phyloP scores from a whole-genome alignment of 83 land plant species.

The Diphasiastrum complanatum region DNA sequence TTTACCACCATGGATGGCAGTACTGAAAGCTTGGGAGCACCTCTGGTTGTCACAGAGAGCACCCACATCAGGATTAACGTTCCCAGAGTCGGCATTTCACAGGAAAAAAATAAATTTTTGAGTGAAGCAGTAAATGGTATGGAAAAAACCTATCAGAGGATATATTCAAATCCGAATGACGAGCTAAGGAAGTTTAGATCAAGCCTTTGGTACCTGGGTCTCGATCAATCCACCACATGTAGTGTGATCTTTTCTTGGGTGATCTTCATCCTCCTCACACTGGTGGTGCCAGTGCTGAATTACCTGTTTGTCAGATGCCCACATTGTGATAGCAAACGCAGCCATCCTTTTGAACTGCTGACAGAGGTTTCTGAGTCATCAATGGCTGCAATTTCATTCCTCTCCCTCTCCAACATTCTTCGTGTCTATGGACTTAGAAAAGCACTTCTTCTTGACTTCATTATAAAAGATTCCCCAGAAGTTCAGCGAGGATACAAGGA shows the following conservation, averaged over 20 bases:
- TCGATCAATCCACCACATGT: constrained; percentile 63
- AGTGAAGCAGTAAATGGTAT: no score
- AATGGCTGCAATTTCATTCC: constrained; percentile 54
- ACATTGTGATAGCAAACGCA: constrained; percentile 35
- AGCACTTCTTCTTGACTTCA: constrained; percentile 71
- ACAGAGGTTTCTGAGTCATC: constrained; percentile 62
- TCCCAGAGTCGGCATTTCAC: no score
- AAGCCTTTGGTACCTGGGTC: constrained; percentile 63
- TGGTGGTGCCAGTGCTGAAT: constrained; percentile 52
- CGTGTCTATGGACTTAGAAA: constrained; percentile 57
- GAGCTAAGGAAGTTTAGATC: constrained; percentile 65
- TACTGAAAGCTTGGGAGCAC: no score
- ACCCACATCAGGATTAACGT: no score
- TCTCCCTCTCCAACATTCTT: constrained; percentile 47
- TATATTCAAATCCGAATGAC: constrained; percentile 48
- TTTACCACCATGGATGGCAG: no score
- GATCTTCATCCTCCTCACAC: constrained; percentile 49
- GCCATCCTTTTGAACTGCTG: constrained; percentile 50
- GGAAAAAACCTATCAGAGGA: no score
- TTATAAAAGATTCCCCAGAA: constrained; percentile 45
- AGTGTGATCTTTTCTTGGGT: constrained; percentile 50
- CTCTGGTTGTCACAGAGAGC: no score
- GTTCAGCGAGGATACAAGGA: constrained; percentile 47
- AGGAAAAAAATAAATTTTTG: no score
- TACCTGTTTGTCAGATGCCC: constrained; percentile 51